These are phyloP conservation scores for Spathaspora arborariae DNA, from an alignment of 805 yeast species.

Conservation along the genomic window DNA sequence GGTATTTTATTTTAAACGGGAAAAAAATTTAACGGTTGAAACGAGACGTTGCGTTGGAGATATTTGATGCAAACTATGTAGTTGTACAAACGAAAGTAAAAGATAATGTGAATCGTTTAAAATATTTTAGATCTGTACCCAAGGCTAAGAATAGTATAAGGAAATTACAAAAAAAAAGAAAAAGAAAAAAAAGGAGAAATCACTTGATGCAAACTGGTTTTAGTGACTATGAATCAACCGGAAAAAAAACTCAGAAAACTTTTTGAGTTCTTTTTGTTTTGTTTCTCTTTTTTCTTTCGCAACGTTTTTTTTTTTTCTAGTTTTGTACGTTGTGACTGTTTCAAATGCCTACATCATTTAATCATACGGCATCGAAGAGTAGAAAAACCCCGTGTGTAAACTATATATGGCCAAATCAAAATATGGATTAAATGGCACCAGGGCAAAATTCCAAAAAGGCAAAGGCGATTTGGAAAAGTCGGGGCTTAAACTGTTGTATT, in stretches of 20 bases:
- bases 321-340: neutral
- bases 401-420: neutral
- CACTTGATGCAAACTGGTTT: neutral
- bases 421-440: neutral
- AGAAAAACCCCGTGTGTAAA: neutral
- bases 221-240: constrained; percentile 1
- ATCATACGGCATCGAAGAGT: neutral
- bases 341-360: neutral
- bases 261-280: neutral
- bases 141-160: neutral
- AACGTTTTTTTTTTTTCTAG: neutral
- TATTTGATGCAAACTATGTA: no score
- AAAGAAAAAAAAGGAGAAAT: neutral
- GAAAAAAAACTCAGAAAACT: neutral
- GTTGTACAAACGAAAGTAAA: neutral
- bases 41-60: no score
- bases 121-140: neutral
- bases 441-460: neutral
- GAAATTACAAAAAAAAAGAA: neutral
- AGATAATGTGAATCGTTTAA: neutral
- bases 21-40: no score
- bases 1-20: neutral
- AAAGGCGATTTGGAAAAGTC: neutral
- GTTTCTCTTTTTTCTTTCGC: neutral
- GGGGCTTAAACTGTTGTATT: neutral